Base-by-base conservation (phyloP, 1,284 basidiomycete species). In the Leucoagaricus sp. region DNA sequence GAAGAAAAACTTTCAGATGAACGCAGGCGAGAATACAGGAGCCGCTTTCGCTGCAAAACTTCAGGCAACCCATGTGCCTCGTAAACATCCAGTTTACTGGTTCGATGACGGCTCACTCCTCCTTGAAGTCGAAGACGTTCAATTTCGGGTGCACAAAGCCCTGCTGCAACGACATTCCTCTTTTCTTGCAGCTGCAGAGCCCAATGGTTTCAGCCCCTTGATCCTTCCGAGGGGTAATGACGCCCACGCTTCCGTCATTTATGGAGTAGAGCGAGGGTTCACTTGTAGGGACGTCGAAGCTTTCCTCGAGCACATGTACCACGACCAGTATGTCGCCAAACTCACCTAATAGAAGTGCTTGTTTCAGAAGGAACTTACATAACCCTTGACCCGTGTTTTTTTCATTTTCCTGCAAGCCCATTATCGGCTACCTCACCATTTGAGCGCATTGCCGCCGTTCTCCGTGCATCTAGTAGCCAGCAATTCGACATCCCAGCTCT, bases 231-330 rank as follows among this genome's bases (percentile, higher is more conserved):
- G 44, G 13, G 23, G 17, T 28, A 45, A 12, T n/a, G 50, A 54
- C 12, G 49, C 29, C 23, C 23, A 34, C 2, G 36, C 41, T 42
- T n/a, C 21, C 33, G 26, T 40, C 19, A 6, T 40, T 2, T 51
- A 33, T 51, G 69, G 79, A 67, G 66, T 74, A 58, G 61, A 67
- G 15, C 40, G 40, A 49, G 38, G 64, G 65, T 72, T 83, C 38
- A 64, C 63, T 17, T 69, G 71, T 19, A 65, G 67, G 28, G 85
- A 89, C 65, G 73, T 88, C 8, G 78, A 79, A 49, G 73, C 72
- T 1, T 66, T 90, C 41, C 67, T 89, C 10, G 77, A 78, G 55
- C 79, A 87, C 68, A 65, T 89, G 28, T 89, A 89, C 65, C 83
- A 86, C 63, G 81, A 86, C 62, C 67, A 68, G 86, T 89, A 68